Evolutionary conservation across 2,329 filamentous ascomycete genomes (phyloP), one percentile per base, ranked within the genome.

Genomic region (Lecanoromycetidae sp.): DNA sequence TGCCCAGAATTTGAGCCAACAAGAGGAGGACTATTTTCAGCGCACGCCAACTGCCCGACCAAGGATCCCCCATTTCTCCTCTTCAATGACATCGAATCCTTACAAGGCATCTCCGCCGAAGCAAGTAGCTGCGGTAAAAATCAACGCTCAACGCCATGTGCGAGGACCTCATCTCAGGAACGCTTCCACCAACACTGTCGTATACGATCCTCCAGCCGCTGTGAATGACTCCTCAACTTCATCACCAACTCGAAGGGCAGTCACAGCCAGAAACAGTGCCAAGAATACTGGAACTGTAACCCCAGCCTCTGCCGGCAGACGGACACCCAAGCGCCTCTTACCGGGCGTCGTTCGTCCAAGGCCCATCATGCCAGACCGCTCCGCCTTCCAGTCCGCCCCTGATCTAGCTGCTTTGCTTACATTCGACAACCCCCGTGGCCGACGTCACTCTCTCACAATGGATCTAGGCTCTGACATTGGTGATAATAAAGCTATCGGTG

Each of bases 141-240:
- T 6, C 60, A 61, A 44, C 65, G 46, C 54, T 65, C 58, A 56
- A 58, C 58, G 53, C 54, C 61, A 33, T 64, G 66, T 43, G 62
- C 67, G 36, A 36, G 66, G 63, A 20, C 53, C 70, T 4, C 87
- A 94, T 57, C 74, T 67, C 46, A 81, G 87, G 30, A 87, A 86
- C 10, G 62, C 82, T 3, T 94, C 88, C 0, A 83, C 79, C 17
- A 86, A 81, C 56, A 94, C 88, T 0, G 87, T 93, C 45, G 69
- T 94, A 1, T 94, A 84, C 65, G 87, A 84, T 27, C 87, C 87
- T 8, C 52, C 53, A 4, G 22, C 53, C 57, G 44, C 61, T 53
- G 58, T 66, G 51, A 57, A 64, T 32, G 60, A 62, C 29, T 63
- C 64, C 3, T 61, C 65, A 5, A 59, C 63, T 2, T 55, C 65